These are phyloP conservation scores for Aspergillus baeticus DNA, from an alignment of 495 filamentous ascomycete species.

Conservation along the genomic window DNA sequence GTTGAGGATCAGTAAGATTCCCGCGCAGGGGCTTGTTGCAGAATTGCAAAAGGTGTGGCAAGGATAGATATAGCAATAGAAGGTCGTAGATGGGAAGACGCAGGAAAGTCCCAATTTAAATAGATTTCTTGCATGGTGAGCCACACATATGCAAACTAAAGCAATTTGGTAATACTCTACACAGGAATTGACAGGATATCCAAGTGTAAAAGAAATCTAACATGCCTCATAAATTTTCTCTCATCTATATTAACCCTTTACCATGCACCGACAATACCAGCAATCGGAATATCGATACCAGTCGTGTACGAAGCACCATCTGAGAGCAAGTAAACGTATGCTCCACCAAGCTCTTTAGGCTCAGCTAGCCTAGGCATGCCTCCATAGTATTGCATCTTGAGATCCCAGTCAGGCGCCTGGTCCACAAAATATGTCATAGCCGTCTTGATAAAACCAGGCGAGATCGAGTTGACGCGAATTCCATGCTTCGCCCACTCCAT, in stretches of 20 bases:
- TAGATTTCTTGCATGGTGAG: no score
- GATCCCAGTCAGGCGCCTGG: slow-evolving; percentile 15
- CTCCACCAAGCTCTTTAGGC: slow-evolving; percentile 28
- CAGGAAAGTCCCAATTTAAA: no score
- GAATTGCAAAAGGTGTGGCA: slow-evolving; percentile 9
- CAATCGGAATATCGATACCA: slow-evolving; percentile 31
- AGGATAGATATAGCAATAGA: background rate
- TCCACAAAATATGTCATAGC: slow-evolving; percentile 16
- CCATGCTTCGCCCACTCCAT: slow-evolving; percentile 38
- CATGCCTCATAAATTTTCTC: background rate
- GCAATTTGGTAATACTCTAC: no score
- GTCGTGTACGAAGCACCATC: slow-evolving; percentile 29
- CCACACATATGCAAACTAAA: no score
- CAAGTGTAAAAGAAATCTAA: no score
- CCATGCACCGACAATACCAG: slow-evolving; percentile 40
- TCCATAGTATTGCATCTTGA: slow-evolving; percentile 40
- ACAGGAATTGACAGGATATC: no score
- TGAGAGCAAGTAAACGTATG: slow-evolving; percentile 28
- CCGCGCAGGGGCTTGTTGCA: slow-evolving; percentile 9
- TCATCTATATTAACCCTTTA: slow-evolving; percentile 6
- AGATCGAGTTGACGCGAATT: slow-evolving; percentile 32
- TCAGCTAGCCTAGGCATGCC: slow-evolving; percentile 30
- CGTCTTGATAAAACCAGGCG: slow-evolving; percentile 27
- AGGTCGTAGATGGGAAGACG: no score
- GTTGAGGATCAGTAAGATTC: slow-evolving; percentile 11